Evolutionary conservation across 2,329 filamentous ascomycete species (phyloP).

Genomic region (Fusarium illudens): DNA sequence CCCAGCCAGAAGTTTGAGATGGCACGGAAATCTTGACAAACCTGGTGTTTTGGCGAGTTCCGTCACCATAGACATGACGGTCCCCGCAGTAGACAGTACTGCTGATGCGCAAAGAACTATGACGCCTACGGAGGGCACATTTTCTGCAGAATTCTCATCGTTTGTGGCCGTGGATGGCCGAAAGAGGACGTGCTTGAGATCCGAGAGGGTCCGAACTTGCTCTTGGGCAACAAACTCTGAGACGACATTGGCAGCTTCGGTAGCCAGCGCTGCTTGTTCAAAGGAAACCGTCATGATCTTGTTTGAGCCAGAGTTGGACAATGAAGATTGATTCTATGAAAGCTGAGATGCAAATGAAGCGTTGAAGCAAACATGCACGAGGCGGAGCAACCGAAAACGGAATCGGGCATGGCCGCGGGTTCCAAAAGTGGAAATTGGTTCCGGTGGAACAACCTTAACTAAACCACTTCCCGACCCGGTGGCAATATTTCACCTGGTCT

Average conservation of each 20-base stretch:
- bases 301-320: background rate
- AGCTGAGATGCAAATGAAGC: background rate
- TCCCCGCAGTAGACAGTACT: constrained; percentile 24
- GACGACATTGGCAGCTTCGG: constrained; percentile 19
- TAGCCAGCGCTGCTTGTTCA: background rate
- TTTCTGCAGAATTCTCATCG: background rate
- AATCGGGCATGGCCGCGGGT: background rate
- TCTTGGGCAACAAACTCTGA: constrained; percentile 29
- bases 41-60: background rate
- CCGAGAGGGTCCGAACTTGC: constrained; percentile 7
- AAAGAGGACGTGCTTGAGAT: constrained; percentile 13
- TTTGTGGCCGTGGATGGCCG: background rate
- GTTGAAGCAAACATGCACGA: background rate
- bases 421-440: background rate
- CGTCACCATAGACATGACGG: constrained; percentile 18
- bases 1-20: too few relatives aligned
- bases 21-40: background rate
- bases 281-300: background rate
- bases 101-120: constrained; percentile 33
- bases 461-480: background rate
- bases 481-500: background rate
- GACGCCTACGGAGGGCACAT: background rate
- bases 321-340: too few relatives aligned
- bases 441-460: background rate
- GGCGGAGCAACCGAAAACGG: constrained; percentile 23